Base-by-base conservation (phyloP, 768 basidiomycete species). In the Russula sp. region DNA sequence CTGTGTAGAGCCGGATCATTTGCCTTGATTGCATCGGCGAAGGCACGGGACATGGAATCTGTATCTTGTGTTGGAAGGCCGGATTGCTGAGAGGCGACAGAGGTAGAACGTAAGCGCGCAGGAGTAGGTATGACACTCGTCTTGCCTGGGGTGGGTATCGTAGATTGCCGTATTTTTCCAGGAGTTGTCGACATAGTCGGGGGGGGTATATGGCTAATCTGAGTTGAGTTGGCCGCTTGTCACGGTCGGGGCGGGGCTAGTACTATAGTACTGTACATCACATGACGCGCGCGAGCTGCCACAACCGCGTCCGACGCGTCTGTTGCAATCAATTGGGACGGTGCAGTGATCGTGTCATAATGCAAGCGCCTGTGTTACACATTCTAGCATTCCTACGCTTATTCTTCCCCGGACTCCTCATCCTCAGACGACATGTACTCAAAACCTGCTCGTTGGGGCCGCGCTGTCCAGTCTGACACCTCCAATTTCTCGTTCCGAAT, bases 1-100 rank as follows among this genome's bases (percentile, higher is more conserved):
- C 86, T 83, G 72, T 91, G 89, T 48, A 82, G 81, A 18, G 87
- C 82, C 44, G 90, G 90, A 71, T 92, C 87, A 68, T 92, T 90
- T 57, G 88, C 83, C 71, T 81, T 87, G 72, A 92, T 83, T 34
- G 90, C 90, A 66, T 91, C 89, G 48, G 80, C 83, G 66, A 92
- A 86, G n/a, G 89, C 86, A 68, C 82, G 82, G 51, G 84, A 80
- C 70, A 86, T 82, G 66, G 80, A 84, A 53, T 87, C 83, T 59
- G 77, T 75, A 69, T 86, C 82, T 57, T 71, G 63, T 34, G 73
- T 68, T 39, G 74, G 66, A 37, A 69, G 62, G 44, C 49, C 35
- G 34, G 68, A 66, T 27, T 73, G 69, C 40, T 76, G 75, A 20
- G 79, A 77, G 49, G 75, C 74, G 60, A 73, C 80, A 11, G 88